Conservation (phyloP, 306 rosid species). For the Cucumis cinereus region DNA sequence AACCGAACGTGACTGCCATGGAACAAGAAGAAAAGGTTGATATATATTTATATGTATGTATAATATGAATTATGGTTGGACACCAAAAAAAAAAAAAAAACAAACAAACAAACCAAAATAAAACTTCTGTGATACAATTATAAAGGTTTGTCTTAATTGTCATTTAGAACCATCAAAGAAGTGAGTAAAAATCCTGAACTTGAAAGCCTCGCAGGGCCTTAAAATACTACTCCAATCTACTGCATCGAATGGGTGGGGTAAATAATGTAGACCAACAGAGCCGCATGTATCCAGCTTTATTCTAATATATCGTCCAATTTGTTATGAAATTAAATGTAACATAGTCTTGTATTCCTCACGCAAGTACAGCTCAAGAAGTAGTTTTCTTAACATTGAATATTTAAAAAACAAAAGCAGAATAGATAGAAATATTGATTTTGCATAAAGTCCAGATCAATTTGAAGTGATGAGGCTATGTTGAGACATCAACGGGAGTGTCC, state of each 20-base stretch:
- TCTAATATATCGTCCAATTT: neutral
- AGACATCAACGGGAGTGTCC: neutral
- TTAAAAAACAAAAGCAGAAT: neutral
- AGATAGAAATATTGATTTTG: neutral
- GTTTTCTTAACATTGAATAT: neutral
- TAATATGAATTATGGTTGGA: neutral
- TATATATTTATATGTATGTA: neutral
- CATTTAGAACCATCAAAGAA: neutral
- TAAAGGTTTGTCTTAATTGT: neutral
- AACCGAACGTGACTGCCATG: conserved; percentile 62
- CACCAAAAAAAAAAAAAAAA: neutral
- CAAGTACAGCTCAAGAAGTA: neutral
- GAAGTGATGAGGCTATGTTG: neutral
- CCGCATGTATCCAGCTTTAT: neutral
- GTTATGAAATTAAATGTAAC: neutral
- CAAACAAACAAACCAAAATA: neutral
- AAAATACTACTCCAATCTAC: neutral
- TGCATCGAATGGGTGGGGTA: neutral
- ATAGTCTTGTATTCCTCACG: neutral
- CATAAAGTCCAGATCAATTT: neutral
- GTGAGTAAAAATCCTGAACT: neutral
- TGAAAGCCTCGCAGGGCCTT: neutral
- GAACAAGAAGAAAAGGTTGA: conserved; percentile 12
- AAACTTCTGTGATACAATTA: neutral
- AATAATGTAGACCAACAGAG: neutral